phyloP scores from a whole-genome alignment of 1,284 basidiomycete genomes.

The Ganoderma lingzhi region DNA sequence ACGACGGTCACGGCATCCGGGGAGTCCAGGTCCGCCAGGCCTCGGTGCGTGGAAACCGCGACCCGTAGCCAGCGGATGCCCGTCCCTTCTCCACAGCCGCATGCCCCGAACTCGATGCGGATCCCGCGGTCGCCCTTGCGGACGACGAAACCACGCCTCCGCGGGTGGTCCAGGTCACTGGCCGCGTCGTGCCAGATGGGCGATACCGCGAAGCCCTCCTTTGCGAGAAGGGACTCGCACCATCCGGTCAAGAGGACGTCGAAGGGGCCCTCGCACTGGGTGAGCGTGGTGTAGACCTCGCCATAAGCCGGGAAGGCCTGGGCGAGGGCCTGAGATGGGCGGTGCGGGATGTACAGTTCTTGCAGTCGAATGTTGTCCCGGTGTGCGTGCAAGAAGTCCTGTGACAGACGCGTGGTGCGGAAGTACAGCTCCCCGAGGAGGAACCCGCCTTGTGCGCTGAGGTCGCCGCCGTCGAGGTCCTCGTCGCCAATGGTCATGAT shows the following conservation, averaged over 20 bases:
- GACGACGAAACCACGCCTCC: constrained; percentile 4
- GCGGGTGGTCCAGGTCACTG: not conserved
- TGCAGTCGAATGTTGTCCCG: constrained; percentile 2
- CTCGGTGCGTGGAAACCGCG: not conserved
- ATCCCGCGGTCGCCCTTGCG: constrained; percentile 1
- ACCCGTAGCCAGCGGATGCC: constrained; percentile 13
- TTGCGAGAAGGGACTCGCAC: constrained; percentile 16
- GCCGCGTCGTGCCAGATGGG: constrained; percentile 2
- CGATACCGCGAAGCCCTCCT: constrained; percentile 9
- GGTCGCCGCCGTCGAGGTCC: not conserved
- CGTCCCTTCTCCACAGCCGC: constrained; percentile 5
- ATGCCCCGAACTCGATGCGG: constrained; percentile 8
- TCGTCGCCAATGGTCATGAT: constrained; percentile 15
- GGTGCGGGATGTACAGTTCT: constrained; percentile 26
- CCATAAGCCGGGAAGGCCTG: constrained; percentile 19
- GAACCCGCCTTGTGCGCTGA: not conserved
- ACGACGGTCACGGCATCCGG: not conserved
- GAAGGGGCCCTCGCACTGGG: constrained; percentile 13
- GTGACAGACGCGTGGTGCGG: constrained; percentile 14
- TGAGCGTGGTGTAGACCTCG: constrained; percentile 11
- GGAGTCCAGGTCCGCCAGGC: not conserved
- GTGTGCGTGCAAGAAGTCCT: constrained; percentile 12
- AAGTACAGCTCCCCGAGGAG: constrained; percentile 20
- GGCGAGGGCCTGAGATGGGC: constrained; percentile 15
- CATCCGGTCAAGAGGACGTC: constrained; percentile 17